Evolutionary conservation across 2,329 filamentous ascomycete species (phyloP).

Genomic region (Colletotrichum lindemuthianum): DNA sequence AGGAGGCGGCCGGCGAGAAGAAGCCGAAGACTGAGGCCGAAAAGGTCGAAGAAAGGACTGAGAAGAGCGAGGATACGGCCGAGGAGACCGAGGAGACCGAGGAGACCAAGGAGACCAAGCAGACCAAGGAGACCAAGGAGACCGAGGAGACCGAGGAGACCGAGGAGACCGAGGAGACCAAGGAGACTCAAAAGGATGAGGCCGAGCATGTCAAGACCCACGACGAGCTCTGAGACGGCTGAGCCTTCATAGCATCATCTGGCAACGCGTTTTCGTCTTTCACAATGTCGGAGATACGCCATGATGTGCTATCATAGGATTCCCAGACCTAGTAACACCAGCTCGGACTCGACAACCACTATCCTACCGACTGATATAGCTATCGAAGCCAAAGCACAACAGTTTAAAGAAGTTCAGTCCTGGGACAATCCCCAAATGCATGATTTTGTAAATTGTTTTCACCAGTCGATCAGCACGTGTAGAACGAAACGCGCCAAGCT

Average conservation of each 20-base stretch:
- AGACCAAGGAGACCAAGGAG: neutral
- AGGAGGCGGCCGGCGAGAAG: neutral
- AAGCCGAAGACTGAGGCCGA: neutral
- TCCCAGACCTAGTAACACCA: too few relatives aligned
- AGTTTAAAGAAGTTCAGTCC: too few relatives aligned
- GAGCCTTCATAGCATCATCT: neutral
- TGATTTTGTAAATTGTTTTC: too few relatives aligned
- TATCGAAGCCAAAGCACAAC: too few relatives aligned
- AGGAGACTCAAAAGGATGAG: neutral
- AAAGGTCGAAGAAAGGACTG: constrained; percentile 15
- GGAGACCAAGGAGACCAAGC: neutral
- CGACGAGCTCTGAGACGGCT: constrained; percentile 20
- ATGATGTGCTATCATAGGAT: too few relatives aligned
- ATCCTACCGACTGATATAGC: too few relatives aligned
- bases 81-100: neutral
- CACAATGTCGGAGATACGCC: too few relatives aligned
- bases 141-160: neutral
- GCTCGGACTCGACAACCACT: too few relatives aligned
- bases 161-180: neutral
- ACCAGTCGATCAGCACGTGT: too few relatives aligned
- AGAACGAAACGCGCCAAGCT: too few relatives aligned
- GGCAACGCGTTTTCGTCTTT: too few relatives aligned
- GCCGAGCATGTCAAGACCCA: constrained; percentile 17
- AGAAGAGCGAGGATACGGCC: neutral
- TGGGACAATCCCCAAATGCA: too few relatives aligned